Percentiles rank a stretch among this genome's conserved stretches.
Conservation (phyloP, 139 green algal species). For the Auxenochlorella pyrenoidosa region DNA sequence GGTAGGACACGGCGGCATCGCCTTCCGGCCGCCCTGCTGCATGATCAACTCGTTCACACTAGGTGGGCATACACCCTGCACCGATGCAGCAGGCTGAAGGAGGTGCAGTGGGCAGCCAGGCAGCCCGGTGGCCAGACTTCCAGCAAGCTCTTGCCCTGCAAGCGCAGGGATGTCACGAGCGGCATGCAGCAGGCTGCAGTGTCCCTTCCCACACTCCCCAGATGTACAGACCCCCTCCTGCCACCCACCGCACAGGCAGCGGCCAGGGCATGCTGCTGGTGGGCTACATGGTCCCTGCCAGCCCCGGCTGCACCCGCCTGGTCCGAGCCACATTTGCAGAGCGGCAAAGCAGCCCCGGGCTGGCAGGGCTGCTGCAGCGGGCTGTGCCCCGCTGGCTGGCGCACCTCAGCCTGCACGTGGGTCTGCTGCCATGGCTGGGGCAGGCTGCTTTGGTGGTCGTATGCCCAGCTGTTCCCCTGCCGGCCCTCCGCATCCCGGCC, state of each 20-base stretch:
- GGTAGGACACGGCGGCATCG: neutral
- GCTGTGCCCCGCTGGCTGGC: neutral
- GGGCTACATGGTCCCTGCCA: neutral
- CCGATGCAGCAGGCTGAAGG: too few species aligned
- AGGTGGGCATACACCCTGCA: too few species aligned
- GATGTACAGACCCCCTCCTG: too few species aligned
- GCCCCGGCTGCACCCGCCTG: neutral
- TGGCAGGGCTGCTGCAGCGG: neutral
- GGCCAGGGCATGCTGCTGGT: too few species aligned
- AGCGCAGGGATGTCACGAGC: too few species aligned
- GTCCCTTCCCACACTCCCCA: too few species aligned
- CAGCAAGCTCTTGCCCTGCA: too few species aligned
- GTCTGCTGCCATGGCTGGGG: neutral
- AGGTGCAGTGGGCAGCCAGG: neutral
- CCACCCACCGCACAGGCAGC: too few species aligned
- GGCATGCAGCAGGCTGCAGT: neutral
- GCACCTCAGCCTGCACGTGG: neutral
- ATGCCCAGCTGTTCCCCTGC: neutral
- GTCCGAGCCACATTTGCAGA: neutral
- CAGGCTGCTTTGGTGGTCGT: neutral
- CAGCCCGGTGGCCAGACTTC: too few species aligned
- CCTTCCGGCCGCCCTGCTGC: neutral
- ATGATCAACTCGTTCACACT: neutral
- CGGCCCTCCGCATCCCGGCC: neutral
- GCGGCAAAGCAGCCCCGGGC: neutral